Percentiles rank a stretch among this genome's conserved stretches.
These are phyloP conservation scores for Lecanicillium sp. DNA, from an alignment of 2,329 filamentous ascomycete genomes.

Conservation along the genomic window DNA sequence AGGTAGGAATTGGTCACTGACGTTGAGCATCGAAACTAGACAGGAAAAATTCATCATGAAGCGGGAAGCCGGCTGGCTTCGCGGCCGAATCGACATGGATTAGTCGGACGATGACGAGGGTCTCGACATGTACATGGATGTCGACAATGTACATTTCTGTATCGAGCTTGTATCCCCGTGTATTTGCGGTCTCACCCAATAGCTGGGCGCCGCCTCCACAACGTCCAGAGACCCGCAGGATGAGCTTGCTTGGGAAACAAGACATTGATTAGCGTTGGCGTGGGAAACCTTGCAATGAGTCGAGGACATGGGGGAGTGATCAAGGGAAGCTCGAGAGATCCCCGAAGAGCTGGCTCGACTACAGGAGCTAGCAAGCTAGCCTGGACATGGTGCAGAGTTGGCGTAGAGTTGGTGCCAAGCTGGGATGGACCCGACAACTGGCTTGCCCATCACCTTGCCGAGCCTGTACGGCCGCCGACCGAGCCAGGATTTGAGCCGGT, in stretches of 20 bases:
- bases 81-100: not conserved
- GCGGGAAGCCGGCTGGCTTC: not conserved
- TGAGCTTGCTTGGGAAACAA: not conserved
- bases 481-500: not conserved
- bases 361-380: not conserved
- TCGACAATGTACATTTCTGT: not conserved
- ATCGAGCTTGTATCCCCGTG: constrained; percentile 1
- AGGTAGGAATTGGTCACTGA: too few species aligned
- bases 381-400: not conserved
- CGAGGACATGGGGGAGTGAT: not conserved
- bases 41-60: not conserved
- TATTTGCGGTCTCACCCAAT: not conserved
- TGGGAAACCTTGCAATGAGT: not conserved
- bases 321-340: not conserved
- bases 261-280: not conserved
- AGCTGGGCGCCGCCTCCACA: not conserved
- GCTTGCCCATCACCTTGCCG: not conserved
- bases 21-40: not conserved
- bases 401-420: too few species aligned
- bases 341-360: not conserved
- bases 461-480: not conserved
- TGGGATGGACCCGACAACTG: not conserved
- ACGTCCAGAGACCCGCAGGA: not conserved
- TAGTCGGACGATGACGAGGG: not conserved
- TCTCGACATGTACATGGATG: too few species aligned